Conservation (phyloP, 73 alveolate species). For the Paramecium sexaurelia region DNA sequence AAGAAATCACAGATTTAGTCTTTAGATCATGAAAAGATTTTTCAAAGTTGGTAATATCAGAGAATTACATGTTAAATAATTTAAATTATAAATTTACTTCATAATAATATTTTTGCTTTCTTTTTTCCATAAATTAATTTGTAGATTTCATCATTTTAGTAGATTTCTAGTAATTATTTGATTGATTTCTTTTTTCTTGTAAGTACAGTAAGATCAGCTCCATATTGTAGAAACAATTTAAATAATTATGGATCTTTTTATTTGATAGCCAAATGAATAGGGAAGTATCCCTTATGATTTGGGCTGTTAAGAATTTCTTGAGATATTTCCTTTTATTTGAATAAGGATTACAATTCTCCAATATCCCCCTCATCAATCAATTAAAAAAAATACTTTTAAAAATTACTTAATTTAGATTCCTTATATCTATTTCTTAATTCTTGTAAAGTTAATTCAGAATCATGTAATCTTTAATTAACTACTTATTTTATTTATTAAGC, state of each 20-base stretch:
- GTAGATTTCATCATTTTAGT: constrained; percentile 17
- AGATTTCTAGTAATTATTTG: not conserved
- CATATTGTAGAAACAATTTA: not conserved
- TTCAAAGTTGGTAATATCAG: not conserved
- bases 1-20: not conserved
- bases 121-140: not conserved
- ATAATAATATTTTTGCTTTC: not conserved
- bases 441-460: not conserved
- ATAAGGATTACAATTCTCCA: not conserved
- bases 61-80: not conserved
- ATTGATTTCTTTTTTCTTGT: constrained; percentile 14
- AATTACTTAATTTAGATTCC: not conserved
- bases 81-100: not conserved
- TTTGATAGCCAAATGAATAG: constrained; percentile 11
- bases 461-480: not conserved
- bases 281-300: constrained; percentile 10
- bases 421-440: constrained; percentile 25
- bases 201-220: constrained; percentile 13
- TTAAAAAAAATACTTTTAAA: not conserved
- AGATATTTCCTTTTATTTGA: not conserved
- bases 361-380: constrained; percentile 31
- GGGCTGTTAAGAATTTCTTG: not conserved
- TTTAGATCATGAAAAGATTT: not conserved
- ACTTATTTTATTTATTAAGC: not conserved
- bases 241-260: not conserved